Evolutionary conservation across 2,329 filamentous ascomycete genomes (phyloP).

Genomic region (Diaporthe eres): DNA sequence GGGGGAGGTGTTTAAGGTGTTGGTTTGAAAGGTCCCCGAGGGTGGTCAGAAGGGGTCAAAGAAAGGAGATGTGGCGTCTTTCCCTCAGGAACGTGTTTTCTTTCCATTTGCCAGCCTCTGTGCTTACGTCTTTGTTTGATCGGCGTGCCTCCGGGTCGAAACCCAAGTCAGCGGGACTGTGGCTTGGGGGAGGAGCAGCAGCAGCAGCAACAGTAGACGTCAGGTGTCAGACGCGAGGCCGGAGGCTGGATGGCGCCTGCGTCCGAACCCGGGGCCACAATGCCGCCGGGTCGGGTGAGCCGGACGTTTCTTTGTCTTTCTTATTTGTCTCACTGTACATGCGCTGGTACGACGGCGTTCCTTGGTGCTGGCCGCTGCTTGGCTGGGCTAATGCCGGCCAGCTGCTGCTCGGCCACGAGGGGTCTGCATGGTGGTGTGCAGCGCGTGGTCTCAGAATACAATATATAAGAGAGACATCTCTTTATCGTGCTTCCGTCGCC

Average conservation of each 20-base stretch:
- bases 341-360: not conserved
- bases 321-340: not conserved
- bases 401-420: not conserved
- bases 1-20: not conserved
- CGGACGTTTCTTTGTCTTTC: not conserved
- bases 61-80: slow-evolving; percentile 4
- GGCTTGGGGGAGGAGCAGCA: not conserved
- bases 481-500: not conserved
- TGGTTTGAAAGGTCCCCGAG: slow-evolving; percentile 1
- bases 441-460: not conserved
- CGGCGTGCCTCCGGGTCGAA: not conserved
- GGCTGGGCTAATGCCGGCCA: not conserved
- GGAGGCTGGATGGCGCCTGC: slow-evolving; percentile 1
- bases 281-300: not conserved
- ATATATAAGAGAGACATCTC: slow-evolving; percentile 12
- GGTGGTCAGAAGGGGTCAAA: slow-evolving; percentile 18
- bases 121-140: slow-evolving; percentile 21
- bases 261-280: slow-evolving; percentile 1
- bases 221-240: slow-evolving; percentile 23
- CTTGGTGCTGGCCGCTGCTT: not conserved
- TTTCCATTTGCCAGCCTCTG: slow-evolving; percentile 3
- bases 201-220: not conserved
- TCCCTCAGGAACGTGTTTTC: slow-evolving; percentile 24
- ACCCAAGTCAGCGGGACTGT: slow-evolving; percentile 3
- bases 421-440: not conserved